Conservation (phyloP, 768 basidiomycete species). For the Suillus bovinus region DNA sequence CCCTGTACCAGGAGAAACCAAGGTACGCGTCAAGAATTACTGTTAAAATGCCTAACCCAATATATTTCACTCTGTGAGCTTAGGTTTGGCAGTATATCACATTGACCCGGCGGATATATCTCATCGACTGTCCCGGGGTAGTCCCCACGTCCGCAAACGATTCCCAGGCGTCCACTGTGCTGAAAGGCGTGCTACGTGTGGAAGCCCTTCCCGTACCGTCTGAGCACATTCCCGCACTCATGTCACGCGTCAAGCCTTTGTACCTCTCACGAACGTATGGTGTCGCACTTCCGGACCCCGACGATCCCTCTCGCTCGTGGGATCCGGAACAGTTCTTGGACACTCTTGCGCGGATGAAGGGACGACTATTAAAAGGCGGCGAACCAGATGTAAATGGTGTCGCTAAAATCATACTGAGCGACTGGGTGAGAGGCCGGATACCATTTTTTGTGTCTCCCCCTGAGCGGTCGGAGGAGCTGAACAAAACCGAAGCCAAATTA, state of each 20-base stretch:
- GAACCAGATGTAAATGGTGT: conserved; percentile 92
- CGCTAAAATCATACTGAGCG: conserved; percentile 91
- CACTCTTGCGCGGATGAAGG: conserved; percentile 85
- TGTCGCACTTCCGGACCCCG: conserved; percentile 60
- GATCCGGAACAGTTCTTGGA: conserved; percentile 79
- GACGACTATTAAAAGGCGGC: conserved; percentile 89
- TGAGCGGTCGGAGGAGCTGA: conserved; percentile 72
- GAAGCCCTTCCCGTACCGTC: conserved; percentile 92
- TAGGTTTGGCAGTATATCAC: conserved; percentile 99
- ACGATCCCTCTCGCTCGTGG: conserved; percentile 57
- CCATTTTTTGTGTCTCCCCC: conserved; percentile 96
- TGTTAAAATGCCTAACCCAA: not conserved
- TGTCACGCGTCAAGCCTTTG: conserved; percentile 89
- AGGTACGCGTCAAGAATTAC: conserved; percentile 38
- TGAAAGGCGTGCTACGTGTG: conserved; percentile 96
- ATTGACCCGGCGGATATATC: conserved; percentile 92
- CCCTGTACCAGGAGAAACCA: conserved; percentile 97
- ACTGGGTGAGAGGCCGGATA: conserved; percentile 97
- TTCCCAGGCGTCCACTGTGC: conserved; percentile 84
- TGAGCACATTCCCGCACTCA: conserved; percentile 86
- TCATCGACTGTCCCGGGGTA: conserved; percentile 99
- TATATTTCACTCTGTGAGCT: conserved; percentile 1
- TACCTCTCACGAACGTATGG: conserved; percentile 88
- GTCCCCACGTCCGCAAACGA: conserved; percentile 93
- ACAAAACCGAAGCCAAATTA: conserved; percentile 52